phyloP scores from a whole-genome alignment of 495 filamentous ascomycete genomes.

The Neurospora pannonica region DNA sequence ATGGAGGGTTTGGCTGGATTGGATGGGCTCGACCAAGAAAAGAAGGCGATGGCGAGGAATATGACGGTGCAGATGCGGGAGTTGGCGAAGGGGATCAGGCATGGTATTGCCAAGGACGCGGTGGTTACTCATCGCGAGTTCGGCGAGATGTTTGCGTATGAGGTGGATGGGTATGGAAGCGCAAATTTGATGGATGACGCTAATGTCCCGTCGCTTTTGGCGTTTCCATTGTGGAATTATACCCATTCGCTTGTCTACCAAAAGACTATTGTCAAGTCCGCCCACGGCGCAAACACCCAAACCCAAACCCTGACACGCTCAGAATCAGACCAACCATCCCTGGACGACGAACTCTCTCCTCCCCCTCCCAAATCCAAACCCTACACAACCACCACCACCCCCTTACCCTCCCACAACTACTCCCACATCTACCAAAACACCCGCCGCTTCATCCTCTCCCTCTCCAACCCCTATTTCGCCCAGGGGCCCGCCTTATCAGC shows the following conservation, averaged over 20 bases:
- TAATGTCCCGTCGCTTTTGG: conserved; percentile 51
- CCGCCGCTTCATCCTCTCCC: conserved; percentile 44
- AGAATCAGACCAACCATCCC: not conserved
- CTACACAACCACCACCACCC: not conserved
- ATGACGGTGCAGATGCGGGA: conserved; percentile 42
- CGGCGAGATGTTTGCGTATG: conserved; percentile 48
- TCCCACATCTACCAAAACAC: conserved; percentile 45
- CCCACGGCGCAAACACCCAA: not conserved
- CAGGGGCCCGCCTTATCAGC: conserved; percentile 45
- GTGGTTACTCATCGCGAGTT: conserved; percentile 26
- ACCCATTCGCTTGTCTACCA: conserved; percentile 3
- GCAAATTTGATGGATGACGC: conserved; percentile 57
- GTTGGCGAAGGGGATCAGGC: conserved; percentile 40
- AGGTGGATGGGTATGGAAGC: conserved; percentile 51
- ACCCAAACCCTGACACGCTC: not conserved
- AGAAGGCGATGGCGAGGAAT: conserved; percentile 19
- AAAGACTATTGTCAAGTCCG: conserved; percentile 4
- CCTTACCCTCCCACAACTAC: conserved; percentile 9
- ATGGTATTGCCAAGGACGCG: conserved; percentile 38
- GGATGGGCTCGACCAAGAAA: conserved; percentile 9
- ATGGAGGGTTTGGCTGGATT: conserved; percentile 35
- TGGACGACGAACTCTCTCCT: not conserved
- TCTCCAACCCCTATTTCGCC: conserved; percentile 50
- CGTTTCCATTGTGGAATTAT: conserved; percentile 28
- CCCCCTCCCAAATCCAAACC: not conserved